Evolutionary conservation across 768 basidiomycete species (phyloP).

Genomic region (Tulasnella sp.): DNA sequence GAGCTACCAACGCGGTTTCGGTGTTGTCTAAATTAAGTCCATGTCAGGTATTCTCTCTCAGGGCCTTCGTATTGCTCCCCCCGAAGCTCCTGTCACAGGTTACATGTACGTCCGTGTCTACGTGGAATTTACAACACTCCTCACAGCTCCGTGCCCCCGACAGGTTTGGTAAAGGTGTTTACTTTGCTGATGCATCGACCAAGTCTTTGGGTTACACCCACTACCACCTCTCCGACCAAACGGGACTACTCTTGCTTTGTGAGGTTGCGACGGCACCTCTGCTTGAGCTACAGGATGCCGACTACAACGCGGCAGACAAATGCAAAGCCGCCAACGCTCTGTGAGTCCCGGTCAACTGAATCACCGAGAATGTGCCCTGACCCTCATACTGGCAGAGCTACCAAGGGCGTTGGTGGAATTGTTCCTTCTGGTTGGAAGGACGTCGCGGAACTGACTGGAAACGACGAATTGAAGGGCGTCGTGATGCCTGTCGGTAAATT

Average conservation of each 20-base stretch:
- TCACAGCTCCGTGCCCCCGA: slow-evolving; percentile 28
- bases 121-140: not conserved
- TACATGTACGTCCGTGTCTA: slow-evolving; percentile 33
- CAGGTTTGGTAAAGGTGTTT: slow-evolving; percentile 63
- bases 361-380: not conserved
- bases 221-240: slow-evolving; percentile 42
- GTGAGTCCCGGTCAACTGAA: slow-evolving; percentile 29
- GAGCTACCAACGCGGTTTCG: not conserved
- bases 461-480: slow-evolving; percentile 46
- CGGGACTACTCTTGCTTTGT: slow-evolving; percentile 52
- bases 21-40: not conserved
- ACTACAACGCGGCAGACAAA: slow-evolving; percentile 44
- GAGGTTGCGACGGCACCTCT: slow-evolving; percentile 53
- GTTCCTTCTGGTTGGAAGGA: slow-evolving; percentile 54
- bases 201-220: slow-evolving; percentile 17
- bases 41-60: slow-evolving; percentile 49
- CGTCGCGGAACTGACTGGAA: slow-evolving; percentile 43
- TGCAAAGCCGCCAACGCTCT: slow-evolving; percentile 39
- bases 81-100: slow-evolving; percentile 38
- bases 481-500: slow-evolving; percentile 41
- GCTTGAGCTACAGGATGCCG: slow-evolving; percentile 40
- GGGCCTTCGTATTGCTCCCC: slow-evolving; percentile 56
- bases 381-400: slow-evolving; percentile 35
- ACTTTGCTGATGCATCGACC: slow-evolving; percentile 48
- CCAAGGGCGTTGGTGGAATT: slow-evolving; percentile 47